These are phyloP conservation scores for Przewalskia tangutica DNA, from an alignment of 257 asterid species.

Conservation along the genomic window DNA sequence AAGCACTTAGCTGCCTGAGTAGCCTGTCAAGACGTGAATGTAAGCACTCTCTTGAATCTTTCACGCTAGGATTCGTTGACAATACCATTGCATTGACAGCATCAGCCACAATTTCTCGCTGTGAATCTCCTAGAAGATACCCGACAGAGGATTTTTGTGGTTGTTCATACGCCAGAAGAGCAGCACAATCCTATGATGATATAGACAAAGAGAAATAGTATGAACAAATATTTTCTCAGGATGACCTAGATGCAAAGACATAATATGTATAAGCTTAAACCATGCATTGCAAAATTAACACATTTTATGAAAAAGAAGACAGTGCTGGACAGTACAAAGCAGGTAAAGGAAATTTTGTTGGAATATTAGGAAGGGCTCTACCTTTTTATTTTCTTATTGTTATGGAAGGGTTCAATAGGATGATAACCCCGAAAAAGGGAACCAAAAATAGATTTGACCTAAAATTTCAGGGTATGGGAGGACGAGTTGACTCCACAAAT, in stretches of 20 bases:
- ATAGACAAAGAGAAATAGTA: neutral
- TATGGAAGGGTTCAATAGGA: neutral
- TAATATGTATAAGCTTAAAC: neutral
- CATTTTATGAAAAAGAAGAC: neutral
- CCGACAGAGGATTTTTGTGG: conserved; percentile 70
- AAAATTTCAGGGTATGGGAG: too few species aligned
- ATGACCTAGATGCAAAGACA: neutral
- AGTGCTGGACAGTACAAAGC: neutral
- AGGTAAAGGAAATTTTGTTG: neutral
- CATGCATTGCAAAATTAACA: too few species aligned
- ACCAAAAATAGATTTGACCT: too few species aligned
- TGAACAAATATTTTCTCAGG: neutral
- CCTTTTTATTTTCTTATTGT: too few species aligned
- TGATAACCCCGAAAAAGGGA: neutral
- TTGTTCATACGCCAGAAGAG: conserved; percentile 72
- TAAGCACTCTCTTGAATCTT: conserved; percentile 39
- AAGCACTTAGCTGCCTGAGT: conserved; percentile 65
- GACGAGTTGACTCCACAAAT: too few species aligned
- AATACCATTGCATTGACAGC: conserved; percentile 69
- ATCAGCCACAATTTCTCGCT: conserved; percentile 87
- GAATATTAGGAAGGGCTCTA: neutral
- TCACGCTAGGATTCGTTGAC: conserved; percentile 47
- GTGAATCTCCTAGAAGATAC: conserved; percentile 70
- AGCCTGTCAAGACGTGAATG: conserved; percentile 74
- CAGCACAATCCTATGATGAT: conserved; percentile 70